Evolutionary conservation across 2,329 filamentous ascomycete species (phyloP), one percentile per base, ranked within the genome.

Genomic region (Metarhizium sp.): DNA sequence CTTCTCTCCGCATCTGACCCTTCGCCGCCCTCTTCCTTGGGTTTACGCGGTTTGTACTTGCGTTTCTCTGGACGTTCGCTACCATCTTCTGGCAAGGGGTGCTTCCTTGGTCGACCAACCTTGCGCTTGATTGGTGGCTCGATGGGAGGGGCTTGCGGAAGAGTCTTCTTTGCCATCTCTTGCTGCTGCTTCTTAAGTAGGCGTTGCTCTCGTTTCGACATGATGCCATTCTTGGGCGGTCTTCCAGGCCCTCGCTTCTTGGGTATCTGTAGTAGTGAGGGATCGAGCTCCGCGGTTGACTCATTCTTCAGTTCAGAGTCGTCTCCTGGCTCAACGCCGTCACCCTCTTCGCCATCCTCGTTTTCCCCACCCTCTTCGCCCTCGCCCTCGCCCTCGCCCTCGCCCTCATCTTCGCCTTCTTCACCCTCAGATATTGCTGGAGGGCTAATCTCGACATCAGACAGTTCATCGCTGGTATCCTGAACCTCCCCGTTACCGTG

Each of bases 141-240:
- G 4, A 73, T 68, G 1, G 72, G 71, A 4, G 74, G 73, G 16
- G 71, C 71, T 57, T 75, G 76, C 7, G 77, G 75, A 36, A 76
- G 61, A 4, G 75, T 78, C 64, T 81, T 78, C 69, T 78, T 78
- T 25, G 75, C 76, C 61, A 71, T 69, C 58, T 74, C 72, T 57
- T 73, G 68, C 56, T 74, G 71, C 54, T 71, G 69, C 67, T 85
- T 87, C 71, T 85, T 82, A 7, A 84, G 77, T 50, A 84, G 68
- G 18, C 82, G 77, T 61, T 85, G 79, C 63, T 91, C 86, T 55
- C 88, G 78, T 70, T 91, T 91, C 1, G 88, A 92, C 82, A 91
- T 89, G 66, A 90, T 80, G 32, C 88, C 88, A 64, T 92, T 88
- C 72, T 92, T 92, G 0, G 88, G 88, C 20, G 88, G 88, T 53